Conservation (phyloP, 768 basidiomycete species). For the Mycena pura region DNA sequence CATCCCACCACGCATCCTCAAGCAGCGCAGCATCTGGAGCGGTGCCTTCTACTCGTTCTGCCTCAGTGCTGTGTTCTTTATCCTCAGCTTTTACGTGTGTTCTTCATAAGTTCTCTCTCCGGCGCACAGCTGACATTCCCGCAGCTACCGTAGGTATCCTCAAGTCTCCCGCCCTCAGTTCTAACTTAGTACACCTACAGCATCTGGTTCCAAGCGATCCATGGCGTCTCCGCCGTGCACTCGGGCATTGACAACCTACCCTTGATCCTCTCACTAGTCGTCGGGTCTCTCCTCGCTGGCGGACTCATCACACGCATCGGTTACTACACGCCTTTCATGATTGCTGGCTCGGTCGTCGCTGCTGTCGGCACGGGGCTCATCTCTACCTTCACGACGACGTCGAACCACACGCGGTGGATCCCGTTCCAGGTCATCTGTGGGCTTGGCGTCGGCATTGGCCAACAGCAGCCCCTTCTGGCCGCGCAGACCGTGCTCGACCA, state of each 20-base stretch:
- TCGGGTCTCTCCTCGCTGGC: slow-evolving; percentile 46
- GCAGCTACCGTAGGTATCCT: too few species aligned
- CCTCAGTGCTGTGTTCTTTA: slow-evolving; percentile 15
- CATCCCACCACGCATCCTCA: slow-evolving; percentile 19
- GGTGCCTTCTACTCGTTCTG: slow-evolving; percentile 1
- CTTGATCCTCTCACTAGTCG: slow-evolving; percentile 45
- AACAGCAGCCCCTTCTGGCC: slow-evolving; percentile 29
- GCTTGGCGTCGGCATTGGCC: slow-evolving; percentile 37
- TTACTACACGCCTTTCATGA: slow-evolving; percentile 42
- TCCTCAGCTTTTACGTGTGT: too few species aligned
- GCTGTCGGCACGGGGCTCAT: slow-evolving; percentile 45
- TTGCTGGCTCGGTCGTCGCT: slow-evolving; percentile 35
- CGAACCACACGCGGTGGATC: slow-evolving; percentile 25
- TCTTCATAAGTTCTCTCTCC: neutral
- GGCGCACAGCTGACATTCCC: neutral
- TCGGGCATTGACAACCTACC: slow-evolving; percentile 45
- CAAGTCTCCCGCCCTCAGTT: too few species aligned
- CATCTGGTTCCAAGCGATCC: slow-evolving; percentile 45
- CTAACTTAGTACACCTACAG: too few species aligned
- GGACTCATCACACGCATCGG: slow-evolving; percentile 40
- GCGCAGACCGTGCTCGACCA: slow-evolving; percentile 25
- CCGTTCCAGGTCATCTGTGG: slow-evolving; percentile 33
- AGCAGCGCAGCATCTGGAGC: slow-evolving; percentile 16
- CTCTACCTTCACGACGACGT: slow-evolving; percentile 34
- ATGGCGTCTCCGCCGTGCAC: slow-evolving; percentile 40